Base-by-base conservation (phyloP, 2,329 filamentous ascomycete genomes). In the Beauveria caledonica region DNA sequence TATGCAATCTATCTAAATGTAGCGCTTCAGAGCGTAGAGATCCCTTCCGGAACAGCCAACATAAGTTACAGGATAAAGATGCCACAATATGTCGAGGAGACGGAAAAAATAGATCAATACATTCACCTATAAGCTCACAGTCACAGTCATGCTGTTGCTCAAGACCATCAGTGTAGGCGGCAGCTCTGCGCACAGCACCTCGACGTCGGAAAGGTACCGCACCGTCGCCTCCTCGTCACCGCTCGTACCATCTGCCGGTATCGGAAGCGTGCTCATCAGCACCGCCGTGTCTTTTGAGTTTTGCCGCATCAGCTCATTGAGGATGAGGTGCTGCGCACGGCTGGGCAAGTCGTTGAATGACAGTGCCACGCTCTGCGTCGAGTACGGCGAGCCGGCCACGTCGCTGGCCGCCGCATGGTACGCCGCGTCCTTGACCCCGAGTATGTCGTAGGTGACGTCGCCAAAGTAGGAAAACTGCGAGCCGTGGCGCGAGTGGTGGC, bases 71-170 rank as follows among this genome's bases (percentile, higher is more conserved):
- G 33, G 13, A 36, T 36, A 6, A 15, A 36, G 11, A 36, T 36
- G 13, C 33, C 33, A 36, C 11, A 36, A 36, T 36, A 15, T 36
- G 13, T 13, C 33, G 3, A 36, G 4, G 2, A 36, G 33, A 6
- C 5, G 13, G 1, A 15, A 15, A 15, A 15, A 13, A 2, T 11
- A 36, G 11, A 36, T 36, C 33, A 13, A 36, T 36, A 6, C 25
- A 27, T n/a, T 17, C 23, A 17, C 42, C 59, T 67, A 90, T 63
- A 90, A 73, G 70, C 86, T 89, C 68, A 89, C 88, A 7, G 88
- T 95, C 51, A 95, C 90, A 17, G 90, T 95, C 88, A 95, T 92
- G 68, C 86, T 91, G 73, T 95, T 95, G 72, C 88, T 92, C 73
- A 95, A 82, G 44, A 96, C 88, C 71, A 96, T 76, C 67, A 95